Conservation (phyloP, 1,284 basidiomycete species). For the Heliocybe sulcata region DNA sequence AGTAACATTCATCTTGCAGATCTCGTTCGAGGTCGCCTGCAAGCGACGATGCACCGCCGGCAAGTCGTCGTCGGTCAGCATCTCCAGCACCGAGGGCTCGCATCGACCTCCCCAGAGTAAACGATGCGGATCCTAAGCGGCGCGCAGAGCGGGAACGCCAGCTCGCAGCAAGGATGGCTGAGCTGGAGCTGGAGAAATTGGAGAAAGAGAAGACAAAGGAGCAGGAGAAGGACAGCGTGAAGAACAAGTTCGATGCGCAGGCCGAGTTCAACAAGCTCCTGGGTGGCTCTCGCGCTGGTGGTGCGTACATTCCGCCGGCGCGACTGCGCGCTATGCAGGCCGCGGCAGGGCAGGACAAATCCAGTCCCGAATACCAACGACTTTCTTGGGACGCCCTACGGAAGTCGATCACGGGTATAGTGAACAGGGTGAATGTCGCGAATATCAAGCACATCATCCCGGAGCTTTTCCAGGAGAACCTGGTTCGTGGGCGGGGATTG, state of each 20-base stretch:
- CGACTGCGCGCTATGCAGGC: slow-evolving; percentile 88
- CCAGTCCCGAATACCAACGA: slow-evolving; percentile 89
- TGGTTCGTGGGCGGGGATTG: slow-evolving; percentile 84
- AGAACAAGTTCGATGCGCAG: slow-evolving; percentile 50
- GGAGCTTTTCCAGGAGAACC: slow-evolving; percentile 89
- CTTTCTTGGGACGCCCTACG: slow-evolving; percentile 97
- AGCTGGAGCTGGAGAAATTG: slow-evolving; percentile 61
- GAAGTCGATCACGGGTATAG: slow-evolving; percentile 98
- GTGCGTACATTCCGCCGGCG: slow-evolving; percentile 96
- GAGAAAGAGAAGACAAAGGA: slow-evolving; percentile 37
- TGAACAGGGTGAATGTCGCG: slow-evolving; percentile 94
- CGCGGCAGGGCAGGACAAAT: slow-evolving; percentile 80
- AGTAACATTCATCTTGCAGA: slow-evolving; percentile 25
- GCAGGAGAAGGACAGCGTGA: slow-evolving; percentile 41
- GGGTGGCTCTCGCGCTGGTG: slow-evolving; percentile 72
- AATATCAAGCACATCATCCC: slow-evolving; percentile 98
- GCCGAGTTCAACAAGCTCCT: slow-evolving; percentile 80
- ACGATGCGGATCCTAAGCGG: slow-evolving; percentile 74
- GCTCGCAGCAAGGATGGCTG: slow-evolving; percentile 65
- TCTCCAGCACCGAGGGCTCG: slow-evolving; percentile 39
- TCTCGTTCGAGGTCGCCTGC: slow-evolving; percentile 47
- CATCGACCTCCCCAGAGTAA: slow-evolving; percentile 49
- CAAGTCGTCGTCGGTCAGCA: slow-evolving; percentile 54
- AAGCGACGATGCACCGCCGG: slow-evolving; percentile 43
- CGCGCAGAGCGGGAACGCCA: slow-evolving; percentile 73